These are phyloP conservation scores for Fusarium xyrophilum DNA, from an alignment of 2,329 filamentous ascomycete species.

Conservation along the genomic window DNA sequence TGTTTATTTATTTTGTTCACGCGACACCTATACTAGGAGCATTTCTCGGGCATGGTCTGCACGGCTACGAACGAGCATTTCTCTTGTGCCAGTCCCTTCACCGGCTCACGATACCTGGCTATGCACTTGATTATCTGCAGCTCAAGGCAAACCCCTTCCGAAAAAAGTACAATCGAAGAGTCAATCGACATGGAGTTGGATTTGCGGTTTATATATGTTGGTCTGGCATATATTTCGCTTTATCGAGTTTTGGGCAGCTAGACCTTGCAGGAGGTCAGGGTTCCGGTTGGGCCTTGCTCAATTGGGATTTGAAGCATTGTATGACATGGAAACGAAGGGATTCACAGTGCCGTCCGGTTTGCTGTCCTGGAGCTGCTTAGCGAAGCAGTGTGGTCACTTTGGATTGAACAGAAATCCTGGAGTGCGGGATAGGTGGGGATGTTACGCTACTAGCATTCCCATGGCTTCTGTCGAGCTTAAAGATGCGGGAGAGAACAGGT, in stretches of 20 bases:
- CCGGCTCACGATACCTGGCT: conserved; percentile 19
- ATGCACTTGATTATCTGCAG: conserved; percentile 7
- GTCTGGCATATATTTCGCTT: conserved; percentile 24
- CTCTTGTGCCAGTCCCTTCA: conserved; percentile 14
- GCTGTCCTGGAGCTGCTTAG: conserved; percentile 14
- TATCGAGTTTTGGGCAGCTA: conserved; percentile 29
- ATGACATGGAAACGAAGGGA: conserved; percentile 22
- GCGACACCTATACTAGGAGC: conserved; percentile 27
- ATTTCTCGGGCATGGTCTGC: conserved; percentile 21
- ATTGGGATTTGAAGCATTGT: conserved; percentile 23
- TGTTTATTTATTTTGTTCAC: conserved; percentile 15
- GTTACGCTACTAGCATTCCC: conserved; percentile 25
- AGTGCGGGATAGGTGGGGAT: conserved; percentile 9
- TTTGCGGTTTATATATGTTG: conserved; percentile 33
- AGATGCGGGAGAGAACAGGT: conserved; percentile 24
- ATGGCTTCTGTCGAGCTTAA: conserved; percentile 14
- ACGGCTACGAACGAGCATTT: conserved; percentile 14
- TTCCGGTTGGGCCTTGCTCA: conserved; percentile 26
- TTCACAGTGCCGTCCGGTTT: conserved; percentile 10
- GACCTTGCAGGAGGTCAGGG: conserved; percentile 28
- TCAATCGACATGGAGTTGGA: conserved; percentile 17
- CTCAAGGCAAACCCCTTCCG: conserved; percentile 13
- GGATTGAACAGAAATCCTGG: conserved; percentile 12
- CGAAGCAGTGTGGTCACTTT: conserved; percentile 7
- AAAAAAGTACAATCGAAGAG: conserved; percentile 14